These are phyloP conservation scores for Conringia planisiliqua DNA, from an alignment of 345 rosid genomes.

Conservation along the genomic window DNA sequence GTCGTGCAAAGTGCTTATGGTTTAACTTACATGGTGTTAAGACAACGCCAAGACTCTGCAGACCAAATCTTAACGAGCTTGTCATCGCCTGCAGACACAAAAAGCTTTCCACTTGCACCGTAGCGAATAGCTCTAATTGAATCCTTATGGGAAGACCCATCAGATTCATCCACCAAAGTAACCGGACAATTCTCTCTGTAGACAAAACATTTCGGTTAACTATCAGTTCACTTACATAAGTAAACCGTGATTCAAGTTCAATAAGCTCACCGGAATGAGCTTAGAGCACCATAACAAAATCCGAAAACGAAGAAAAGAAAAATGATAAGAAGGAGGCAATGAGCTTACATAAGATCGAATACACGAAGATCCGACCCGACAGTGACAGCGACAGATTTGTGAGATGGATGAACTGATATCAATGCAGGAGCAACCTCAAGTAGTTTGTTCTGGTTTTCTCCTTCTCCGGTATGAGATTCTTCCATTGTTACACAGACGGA, in stretches of 20 bases:
- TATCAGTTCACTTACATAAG: too few species aligned
- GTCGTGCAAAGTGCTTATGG: background rate
- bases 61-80: constrained; percentile 93
- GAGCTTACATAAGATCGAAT: constrained; percentile 63
- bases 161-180: constrained; percentile 62
- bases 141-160: constrained; percentile 50
- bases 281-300: background rate
- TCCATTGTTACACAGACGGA: constrained; percentile 38
- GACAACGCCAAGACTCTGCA: constrained; percentile 68
- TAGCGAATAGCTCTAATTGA: constrained; percentile 82
- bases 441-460: constrained; percentile 43
- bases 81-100: constrained; percentile 91
- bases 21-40: constrained; percentile 56
- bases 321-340: background rate
- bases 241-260: background rate
- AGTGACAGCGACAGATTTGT: constrained; percentile 63
- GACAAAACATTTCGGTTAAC: background rate
- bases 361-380: constrained; percentile 86
- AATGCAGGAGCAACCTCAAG: constrained; percentile 81
- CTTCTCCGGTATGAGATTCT: constrained; percentile 49
- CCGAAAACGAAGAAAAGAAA: background rate
- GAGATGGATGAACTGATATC: constrained; percentile 64
- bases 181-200: constrained; percentile 51
- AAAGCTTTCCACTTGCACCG: constrained; percentile 61
- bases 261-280: background rate